A percentile compares a stretch with the other conserved stretches of the same genome.
Conservation (phyloP, 2,329 filamentous ascomycete genomes). For the Dothideomycetes sp. region DNA sequence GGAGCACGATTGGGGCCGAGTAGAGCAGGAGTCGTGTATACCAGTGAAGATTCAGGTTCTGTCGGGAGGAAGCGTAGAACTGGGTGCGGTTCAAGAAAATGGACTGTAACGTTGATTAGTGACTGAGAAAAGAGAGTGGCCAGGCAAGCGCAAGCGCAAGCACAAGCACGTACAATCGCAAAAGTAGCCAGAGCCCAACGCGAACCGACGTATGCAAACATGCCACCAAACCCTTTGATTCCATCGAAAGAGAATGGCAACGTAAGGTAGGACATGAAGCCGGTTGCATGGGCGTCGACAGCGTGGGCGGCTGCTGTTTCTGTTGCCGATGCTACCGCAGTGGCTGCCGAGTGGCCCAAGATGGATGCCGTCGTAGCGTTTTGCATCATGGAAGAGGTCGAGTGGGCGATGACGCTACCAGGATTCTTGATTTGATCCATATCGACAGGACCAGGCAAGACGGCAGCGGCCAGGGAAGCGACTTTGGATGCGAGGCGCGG, state of each 20-base stretch:
- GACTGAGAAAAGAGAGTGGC: neutral
- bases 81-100: conserved; percentile 84
- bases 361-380: conserved; percentile 29
- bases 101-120: conserved; percentile 41
- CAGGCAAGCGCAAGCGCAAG: too few relatives aligned
- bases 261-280: conserved; percentile 17
- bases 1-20: conserved; percentile 59
- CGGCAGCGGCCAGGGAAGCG: conserved; percentile 49
- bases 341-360: conserved; percentile 27
- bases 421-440: conserved; percentile 43
- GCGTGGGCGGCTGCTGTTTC: conserved; percentile 23
- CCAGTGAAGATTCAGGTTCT: conserved; percentile 69
- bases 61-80: conserved; percentile 83
- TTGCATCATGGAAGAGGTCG: conserved; percentile 39
- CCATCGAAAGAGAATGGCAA: conserved; percentile 38
- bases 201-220: conserved; percentile 85
- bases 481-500: conserved; percentile 62
- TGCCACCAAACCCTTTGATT: conserved; percentile 64
- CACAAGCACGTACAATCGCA: conserved; percentile 53
- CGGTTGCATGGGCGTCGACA: neutral
- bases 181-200: conserved; percentile 88
- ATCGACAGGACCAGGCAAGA: conserved; percentile 52
- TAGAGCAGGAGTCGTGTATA: conserved; percentile 61
- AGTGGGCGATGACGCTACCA: conserved; percentile 51
- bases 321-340: conserved; percentile 25